Evolutionary conservation across 2,329 filamentous ascomycete genomes (phyloP), one percentile per base, ranked within the genome.

Genomic region (Plenodomus tracheiphilus): DNA sequence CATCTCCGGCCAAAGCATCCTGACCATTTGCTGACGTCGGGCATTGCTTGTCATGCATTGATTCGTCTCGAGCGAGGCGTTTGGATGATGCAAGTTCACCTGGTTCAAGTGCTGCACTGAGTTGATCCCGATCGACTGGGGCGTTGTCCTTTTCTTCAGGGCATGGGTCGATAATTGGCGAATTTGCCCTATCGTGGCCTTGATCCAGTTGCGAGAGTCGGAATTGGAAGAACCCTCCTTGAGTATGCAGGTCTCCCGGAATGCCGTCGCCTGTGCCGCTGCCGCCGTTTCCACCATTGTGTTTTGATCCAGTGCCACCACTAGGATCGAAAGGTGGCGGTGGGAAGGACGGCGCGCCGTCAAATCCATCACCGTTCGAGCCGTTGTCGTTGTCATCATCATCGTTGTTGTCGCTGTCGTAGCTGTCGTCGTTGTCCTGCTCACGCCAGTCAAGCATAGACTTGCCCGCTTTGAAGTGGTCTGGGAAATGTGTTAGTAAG

Each of bases 371-470:
- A 43, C 59, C 62, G 41, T 62, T 58, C 48, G 62, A 63, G 46
- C 28, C 28, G 13, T 55, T 54, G 49, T 64, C 63, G 22, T 65
- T 50, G 37, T 63, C 59, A 42, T 68, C 54, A 44, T 66, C 61
- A 37, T 62, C 58, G 20, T 47, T 53, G 43, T 66, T 58, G 32
- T 65, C 64, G 39, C 58, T 55, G 41, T 58, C 49, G 43, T 56
- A 42, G 40, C 53, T 49, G 17, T 63, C 56, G 11, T 64, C 58
- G 41, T 62, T 57, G 21, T 60, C 61, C 41, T 65, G 59, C 32
- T 71, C 66, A 43, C 61, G 64, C 70, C 68, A 72, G 52, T 70
- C 67, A 30, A 71, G 62, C 69, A 72, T 72, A 42, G 59, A 66
- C 54, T 71, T 71, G 40, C 70, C 70, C 40, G 70, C 58, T 46